Evolutionary conservation across 2,329 filamentous ascomycete species (phyloP), one percentile per base, ranked within the genome.

Genomic region (Epichloe coenophiala): DNA sequence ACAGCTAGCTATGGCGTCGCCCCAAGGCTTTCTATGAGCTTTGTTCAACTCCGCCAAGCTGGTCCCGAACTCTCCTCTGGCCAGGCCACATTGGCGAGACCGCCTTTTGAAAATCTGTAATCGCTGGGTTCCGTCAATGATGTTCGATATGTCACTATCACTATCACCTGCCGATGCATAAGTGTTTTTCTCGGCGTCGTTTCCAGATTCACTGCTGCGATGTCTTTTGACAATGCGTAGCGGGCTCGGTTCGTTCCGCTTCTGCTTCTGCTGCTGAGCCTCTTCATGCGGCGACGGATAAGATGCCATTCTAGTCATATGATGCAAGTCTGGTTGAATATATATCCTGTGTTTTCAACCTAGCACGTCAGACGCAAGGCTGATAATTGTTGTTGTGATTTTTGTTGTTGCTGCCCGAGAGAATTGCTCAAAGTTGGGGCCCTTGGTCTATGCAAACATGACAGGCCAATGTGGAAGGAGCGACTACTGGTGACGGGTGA

Each of bases 151-250:
- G 9, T 31, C 46, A n/a, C 41, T 44, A 13, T 47, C 43, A 27
- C 47, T 40, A 19, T 51, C 39, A 46, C 52, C 23, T 12, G 21
- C 40, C 3, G 42, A 38, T 45, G 19, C 8, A 23, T 47, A n/a
- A 11, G 7, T 21, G 7, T 38, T 27, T 7, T 40, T 38, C 15
- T 33, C 40, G 13, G 7, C 6, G 1, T 37, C 36, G 31, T 17
- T 27, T 8, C 38, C 15, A 15, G n/a, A 13, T 13, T 36, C 36
- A 17, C 12, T 49, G 33, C 49, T 39, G 27, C 52, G 49, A 7
- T 45, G 43, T 36, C 64, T 63, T 59, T 77, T 80, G 58, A 71
- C 60, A 58, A 80, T 74, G 40, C 72, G 70, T 36, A 79, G 60
- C 11, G 77, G 77, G 35, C 66, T 66, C 17, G 74, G 71, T 51